Conservation (phyloP, 352 stramenopile species). For the Phytopythium ostracodes region DNA sequence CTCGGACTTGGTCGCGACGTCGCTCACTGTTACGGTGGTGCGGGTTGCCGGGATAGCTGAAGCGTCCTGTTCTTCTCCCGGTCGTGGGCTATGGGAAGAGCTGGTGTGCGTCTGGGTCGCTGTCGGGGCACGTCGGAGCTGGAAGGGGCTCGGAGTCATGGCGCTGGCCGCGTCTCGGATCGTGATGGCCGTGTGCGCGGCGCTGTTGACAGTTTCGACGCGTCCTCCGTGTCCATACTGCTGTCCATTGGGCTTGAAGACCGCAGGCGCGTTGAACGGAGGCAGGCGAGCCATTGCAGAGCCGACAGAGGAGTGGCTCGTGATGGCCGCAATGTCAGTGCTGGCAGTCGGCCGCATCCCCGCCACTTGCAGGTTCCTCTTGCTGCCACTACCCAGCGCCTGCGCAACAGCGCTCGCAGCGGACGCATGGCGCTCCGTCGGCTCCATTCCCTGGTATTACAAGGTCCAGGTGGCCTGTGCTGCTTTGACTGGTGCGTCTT, state of each 20-base stretch:
- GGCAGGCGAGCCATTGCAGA: neutral
- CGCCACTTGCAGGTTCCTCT: slow-evolving; percentile 12
- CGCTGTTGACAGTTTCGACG: neutral
- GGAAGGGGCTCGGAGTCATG: neutral
- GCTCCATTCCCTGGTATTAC: too few species aligned
- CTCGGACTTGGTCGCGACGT: neutral
- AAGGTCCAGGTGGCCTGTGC: too few species aligned
- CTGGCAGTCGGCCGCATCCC: neutral
- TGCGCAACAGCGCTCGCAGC: slow-evolving; percentile 38
- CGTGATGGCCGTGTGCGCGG: slow-evolving; percentile 11
- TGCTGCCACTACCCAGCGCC: slow-evolving; percentile 18
- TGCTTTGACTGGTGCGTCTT: too few species aligned
- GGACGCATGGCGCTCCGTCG: neutral
- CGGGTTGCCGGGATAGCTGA: neutral
- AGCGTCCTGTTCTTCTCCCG: neutral
- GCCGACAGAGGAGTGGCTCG: neutral
- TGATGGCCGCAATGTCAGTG: too few species aligned
- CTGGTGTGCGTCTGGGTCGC: neutral
- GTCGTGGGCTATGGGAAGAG: neutral
- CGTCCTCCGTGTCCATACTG: neutral
- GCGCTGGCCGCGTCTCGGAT: slow-evolving; percentile 13
- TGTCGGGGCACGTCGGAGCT: neutral
- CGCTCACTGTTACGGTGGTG: neutral
- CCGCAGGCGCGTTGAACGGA: slow-evolving; percentile 10
- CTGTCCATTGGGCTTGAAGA: slow-evolving; percentile 1